Base-by-base conservation (phyloP, 345 rosid genomes). In the Linum usitatissimum region DNA sequence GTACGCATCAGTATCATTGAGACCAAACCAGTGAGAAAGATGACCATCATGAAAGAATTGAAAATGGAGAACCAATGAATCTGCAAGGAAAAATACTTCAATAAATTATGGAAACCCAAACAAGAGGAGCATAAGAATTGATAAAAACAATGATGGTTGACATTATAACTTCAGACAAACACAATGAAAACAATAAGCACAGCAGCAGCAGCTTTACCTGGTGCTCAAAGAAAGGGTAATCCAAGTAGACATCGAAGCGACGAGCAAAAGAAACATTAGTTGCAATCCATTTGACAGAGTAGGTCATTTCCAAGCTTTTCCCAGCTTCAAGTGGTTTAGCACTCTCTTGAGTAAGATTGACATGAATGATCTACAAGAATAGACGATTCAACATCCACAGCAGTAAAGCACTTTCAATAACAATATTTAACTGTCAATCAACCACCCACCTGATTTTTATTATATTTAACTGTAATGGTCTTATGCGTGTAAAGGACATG, bases 31-130 rank as follows among this genome's bases (percentile, higher is more conserved):
- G 97, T 87, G 71, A 90, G 89, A 74, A 90, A 87, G 76, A 90
- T 90, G 73, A 90, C 97, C 97, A 90, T 87, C 97, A 90, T 90
- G 80, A 87, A 90, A 23, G 97, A 90, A 77, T 90, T 90, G 79
- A 90, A 90, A 73, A 90, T 87, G 63, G 97, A 90, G 77, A 90
- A 87, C 97, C 97, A 90, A 65, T 90, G 97, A 72, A 90, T 87
- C 97, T 90, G 91, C 76, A 78, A 3, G 62, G 51, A 45, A 45
- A 45, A 45, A 15, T 45, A 45, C 20, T 49, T 23, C 60, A 34
- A 57, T n/a, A 42, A 59, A 70, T 13, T 58, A 60, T 68, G 20
- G 56, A 57, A 28, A 17, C 7, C 20, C 17, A 48, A 30, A 57
- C 5, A 53, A 40, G 40, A 10, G 20, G 49, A n/a, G 45, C 14